These are phyloP conservation scores for Ramaria rubella DNA, from an alignment of 768 basidiomycete genomes.

Conservation along the genomic window DNA sequence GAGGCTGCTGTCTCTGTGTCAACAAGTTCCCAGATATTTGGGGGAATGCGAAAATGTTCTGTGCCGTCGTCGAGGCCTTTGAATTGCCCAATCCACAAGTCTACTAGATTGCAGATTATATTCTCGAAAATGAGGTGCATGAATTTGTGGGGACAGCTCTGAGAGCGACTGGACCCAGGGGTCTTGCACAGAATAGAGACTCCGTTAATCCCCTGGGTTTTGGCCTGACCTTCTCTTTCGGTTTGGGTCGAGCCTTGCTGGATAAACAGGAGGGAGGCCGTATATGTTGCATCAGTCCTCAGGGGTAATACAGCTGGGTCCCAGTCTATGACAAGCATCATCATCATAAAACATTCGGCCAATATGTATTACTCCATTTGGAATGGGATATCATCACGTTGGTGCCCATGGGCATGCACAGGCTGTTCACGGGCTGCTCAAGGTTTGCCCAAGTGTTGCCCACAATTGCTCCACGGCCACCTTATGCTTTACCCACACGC, in stretches of 20 bases:
- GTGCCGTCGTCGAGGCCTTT: conserved; percentile 31
- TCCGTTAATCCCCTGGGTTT: conserved; percentile 30
- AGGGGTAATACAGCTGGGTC: conserved; percentile 30
- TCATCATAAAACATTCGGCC: too few species aligned
- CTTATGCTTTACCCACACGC: too few species aligned
- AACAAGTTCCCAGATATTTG: conserved; percentile 35
- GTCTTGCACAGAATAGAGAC: conserved; percentile 25
- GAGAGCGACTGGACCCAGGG: conserved; percentile 30
- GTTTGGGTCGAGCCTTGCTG: conserved; percentile 19
- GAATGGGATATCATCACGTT: too few species aligned
- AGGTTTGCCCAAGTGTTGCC: too few species aligned
- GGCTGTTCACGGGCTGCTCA: too few species aligned
- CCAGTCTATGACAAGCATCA: too few species aligned
- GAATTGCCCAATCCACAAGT: conserved; percentile 34
- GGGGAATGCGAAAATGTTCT: conserved; percentile 24
- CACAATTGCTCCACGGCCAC: too few species aligned
- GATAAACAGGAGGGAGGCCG: conserved; percentile 21
- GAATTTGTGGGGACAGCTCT: conserved; percentile 38
- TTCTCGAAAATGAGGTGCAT: conserved; percentile 46
- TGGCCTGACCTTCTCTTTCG: conserved; percentile 19
- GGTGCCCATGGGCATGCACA: too few species aligned
- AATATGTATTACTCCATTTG: too few species aligned
- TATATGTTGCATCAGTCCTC: conserved; percentile 25
- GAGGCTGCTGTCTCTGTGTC: conserved; percentile 23
- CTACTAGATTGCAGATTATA: conserved; percentile 34